Conservation (phyloP, 345 rosid genomes). For the Erucastrum elatum region DNA sequence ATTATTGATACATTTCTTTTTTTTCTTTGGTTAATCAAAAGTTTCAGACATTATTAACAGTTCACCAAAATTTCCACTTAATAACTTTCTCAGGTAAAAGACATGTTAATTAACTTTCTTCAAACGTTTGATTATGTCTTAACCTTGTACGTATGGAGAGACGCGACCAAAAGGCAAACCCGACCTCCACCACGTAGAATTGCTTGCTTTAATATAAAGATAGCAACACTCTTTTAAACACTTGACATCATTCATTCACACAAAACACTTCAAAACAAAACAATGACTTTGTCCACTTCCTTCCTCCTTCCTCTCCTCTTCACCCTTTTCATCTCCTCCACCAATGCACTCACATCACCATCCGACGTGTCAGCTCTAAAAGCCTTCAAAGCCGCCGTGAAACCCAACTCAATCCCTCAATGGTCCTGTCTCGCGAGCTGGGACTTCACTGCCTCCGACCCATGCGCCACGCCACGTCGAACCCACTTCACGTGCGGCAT, state of each 20-base stretch:
- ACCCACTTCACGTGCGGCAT: conserved; percentile 68
- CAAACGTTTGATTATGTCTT: neutral
- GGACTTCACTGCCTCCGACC: conserved; percentile 65
- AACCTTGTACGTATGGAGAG: conserved; percentile 9
- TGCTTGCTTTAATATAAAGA: conserved; percentile 28
- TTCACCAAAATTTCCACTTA: neutral
- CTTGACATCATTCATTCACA: conserved; percentile 35
- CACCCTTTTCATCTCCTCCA: neutral
- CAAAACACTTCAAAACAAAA: neutral
- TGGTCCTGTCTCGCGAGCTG: conserved; percentile 74
- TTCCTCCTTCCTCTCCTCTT: neutral
- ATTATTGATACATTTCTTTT: neutral
- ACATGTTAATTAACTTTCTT: neutral
- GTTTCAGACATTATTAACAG: neutral
- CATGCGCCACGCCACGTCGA: conserved; percentile 68
- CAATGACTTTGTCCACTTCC: conserved; percentile 26
- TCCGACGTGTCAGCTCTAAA: conserved; percentile 61
- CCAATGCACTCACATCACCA: conserved; percentile 43
- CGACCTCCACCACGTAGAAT: conserved; percentile 32
- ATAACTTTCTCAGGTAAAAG: neutral
- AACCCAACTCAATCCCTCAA: conserved; percentile 51
- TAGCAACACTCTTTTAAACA: conserved; percentile 9
- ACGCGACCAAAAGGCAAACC: conserved; percentile 28
- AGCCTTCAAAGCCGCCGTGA: conserved; percentile 59
- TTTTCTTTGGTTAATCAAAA: neutral